phyloP scores from a whole-genome alignment of 495 filamentous ascomycete species.

The Aspergillus asperescens region DNA sequence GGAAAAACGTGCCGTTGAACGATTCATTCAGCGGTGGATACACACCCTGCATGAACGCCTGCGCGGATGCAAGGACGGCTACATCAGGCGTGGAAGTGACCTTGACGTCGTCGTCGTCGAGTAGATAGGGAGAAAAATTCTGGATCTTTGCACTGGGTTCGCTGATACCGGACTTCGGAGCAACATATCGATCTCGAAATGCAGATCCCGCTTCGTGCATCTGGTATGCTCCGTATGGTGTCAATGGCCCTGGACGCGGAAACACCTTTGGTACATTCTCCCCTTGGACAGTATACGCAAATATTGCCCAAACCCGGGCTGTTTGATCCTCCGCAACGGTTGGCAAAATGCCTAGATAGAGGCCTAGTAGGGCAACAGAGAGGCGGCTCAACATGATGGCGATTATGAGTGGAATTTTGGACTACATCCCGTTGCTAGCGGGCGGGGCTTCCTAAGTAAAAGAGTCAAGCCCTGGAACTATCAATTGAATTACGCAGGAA shows the following conservation, averaged over 20 bases:
- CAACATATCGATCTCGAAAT: constrained; percentile 57
- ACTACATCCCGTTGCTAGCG: not conserved
- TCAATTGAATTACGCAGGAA: not conserved
- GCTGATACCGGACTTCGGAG: constrained; percentile 34
- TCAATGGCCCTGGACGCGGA: constrained; percentile 48
- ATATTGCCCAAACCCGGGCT: constrained; percentile 61
- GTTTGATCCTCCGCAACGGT: constrained; percentile 24
- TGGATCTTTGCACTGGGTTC: constrained; percentile 33
- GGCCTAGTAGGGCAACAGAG: constrained; percentile 4
- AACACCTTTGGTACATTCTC: constrained; percentile 62
- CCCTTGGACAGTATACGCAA: constrained; percentile 68
- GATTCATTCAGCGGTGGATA: constrained; percentile 60
- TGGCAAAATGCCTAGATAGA: constrained; percentile 11
- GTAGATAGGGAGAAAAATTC: constrained; percentile 36
- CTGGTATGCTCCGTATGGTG: constrained; percentile 63
- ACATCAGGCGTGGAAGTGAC: constrained; percentile 45
- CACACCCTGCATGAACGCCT: constrained; percentile 74
- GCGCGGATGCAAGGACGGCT: constrained; percentile 53
- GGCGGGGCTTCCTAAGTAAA: not conserved
- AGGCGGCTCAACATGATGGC: constrained; percentile 17
- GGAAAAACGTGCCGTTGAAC: constrained; percentile 18
- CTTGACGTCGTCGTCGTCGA: constrained; percentile 44
- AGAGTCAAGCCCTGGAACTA: not conserved
- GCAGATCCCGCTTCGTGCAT: constrained; percentile 54
- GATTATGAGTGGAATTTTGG: not conserved